phyloP scores from a whole-genome alignment of 768 basidiomycete genomes.

The Tulasnella sp. region DNA sequence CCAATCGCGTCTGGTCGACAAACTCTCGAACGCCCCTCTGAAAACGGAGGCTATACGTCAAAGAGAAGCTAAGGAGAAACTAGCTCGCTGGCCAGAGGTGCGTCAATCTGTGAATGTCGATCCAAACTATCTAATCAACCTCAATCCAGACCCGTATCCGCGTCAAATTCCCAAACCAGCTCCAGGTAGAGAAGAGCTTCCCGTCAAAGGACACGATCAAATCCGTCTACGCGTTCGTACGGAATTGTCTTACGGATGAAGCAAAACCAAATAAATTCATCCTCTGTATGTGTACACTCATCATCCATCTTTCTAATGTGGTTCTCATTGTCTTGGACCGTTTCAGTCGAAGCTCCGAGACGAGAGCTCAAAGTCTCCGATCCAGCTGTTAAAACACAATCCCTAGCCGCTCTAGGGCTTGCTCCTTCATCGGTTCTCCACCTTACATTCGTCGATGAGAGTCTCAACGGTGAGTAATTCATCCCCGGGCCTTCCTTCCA shows the following conservation, averaged over 20 bases:
- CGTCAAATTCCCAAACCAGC: constrained; percentile 71
- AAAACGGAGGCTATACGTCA: constrained; percentile 58
- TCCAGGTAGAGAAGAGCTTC: constrained; percentile 70
- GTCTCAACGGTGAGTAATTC: constrained; percentile 50
- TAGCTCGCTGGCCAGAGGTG: constrained; percentile 67
- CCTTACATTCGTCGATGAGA: constrained; percentile 64
- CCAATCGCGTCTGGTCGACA: constrained; percentile 51
- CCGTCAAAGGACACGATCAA: constrained; percentile 72
- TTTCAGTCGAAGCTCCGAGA: constrained; percentile 65
- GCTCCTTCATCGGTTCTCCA: constrained; percentile 74
- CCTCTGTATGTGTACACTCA: constrained; percentile 50
- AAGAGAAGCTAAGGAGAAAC: constrained; percentile 49
- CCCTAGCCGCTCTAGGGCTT: constrained; percentile 60
- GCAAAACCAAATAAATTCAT: constrained; percentile 74
- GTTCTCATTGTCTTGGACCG: background rate
- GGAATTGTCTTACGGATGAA: constrained; percentile 60
- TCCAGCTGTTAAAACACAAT: constrained; percentile 56
- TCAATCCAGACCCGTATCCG: constrained; percentile 64
- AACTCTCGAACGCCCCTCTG: constrained; percentile 62
- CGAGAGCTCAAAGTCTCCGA: constrained; percentile 80
- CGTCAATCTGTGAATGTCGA: constrained; percentile 20
- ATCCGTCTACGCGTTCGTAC: constrained; percentile 78
- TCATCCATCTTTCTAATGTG: background rate
- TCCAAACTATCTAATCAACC: constrained; percentile 16
- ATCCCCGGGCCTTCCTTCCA: background rate